phyloP scores from a whole-genome alignment of 2,329 filamentous ascomycete genomes.

The Leptographium flavum region DNA sequence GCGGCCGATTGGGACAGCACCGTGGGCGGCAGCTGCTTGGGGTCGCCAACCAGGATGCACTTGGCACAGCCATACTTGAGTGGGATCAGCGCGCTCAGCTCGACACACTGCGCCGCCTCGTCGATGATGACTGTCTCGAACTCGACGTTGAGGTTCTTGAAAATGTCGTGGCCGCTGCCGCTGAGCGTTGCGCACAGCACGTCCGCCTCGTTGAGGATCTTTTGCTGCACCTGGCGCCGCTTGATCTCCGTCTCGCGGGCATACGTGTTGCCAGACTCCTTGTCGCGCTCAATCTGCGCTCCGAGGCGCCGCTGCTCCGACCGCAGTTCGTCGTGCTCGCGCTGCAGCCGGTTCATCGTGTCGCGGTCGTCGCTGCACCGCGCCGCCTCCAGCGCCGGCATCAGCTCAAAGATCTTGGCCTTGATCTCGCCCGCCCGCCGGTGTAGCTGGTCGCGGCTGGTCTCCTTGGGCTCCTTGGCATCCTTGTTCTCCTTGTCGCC shows the following conservation, averaged over 20 bases:
- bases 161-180: constrained; percentile 94
- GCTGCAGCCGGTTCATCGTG: constrained; percentile 43
- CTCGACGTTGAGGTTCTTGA: constrained; percentile 84
- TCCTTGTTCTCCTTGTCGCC: constrained; percentile 1
- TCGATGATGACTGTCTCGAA: constrained; percentile 98
- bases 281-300: constrained; percentile 71
- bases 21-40: constrained; percentile 90
- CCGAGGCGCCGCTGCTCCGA: constrained; percentile 61
- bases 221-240: constrained; percentile 71
- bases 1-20: constrained; percentile 90
- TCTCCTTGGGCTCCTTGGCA: constrained; percentile 9
- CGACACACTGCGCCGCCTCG: constrained; percentile 94
- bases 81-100: constrained; percentile 89
- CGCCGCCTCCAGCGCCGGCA: constrained; percentile 55
- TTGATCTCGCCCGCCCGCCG: constrained; percentile 59
- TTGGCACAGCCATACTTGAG: constrained; percentile 95
- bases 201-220: constrained; percentile 80
- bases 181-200: constrained; percentile 91
- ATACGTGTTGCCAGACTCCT: constrained; percentile 70
- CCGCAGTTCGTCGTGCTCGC: constrained; percentile 61
- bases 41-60: constrained; percentile 93
- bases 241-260: constrained; percentile 77
- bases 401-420: constrained; percentile 55
- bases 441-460: constrained; percentile 42
- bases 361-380: constrained; percentile 37